Evolutionary conservation across 768 basidiomycete species (phyloP), one percentile per base, ranked within the genome.

Genomic region (Naganishia kalamii): DNA sequence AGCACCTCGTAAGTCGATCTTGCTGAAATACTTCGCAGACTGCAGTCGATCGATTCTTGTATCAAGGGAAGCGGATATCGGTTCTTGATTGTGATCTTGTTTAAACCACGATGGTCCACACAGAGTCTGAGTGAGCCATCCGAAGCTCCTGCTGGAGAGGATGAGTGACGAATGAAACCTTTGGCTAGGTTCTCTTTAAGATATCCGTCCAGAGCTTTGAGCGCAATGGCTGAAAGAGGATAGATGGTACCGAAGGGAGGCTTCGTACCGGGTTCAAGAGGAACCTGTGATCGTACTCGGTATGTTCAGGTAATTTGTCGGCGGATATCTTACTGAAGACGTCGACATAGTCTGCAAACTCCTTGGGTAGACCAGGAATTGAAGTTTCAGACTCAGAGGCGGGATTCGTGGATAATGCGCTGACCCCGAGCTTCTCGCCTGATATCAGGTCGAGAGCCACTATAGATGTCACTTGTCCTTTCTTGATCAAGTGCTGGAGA

Each of bases 171-270:
- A 19, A 54, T 54, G 15, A 54, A 54, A 10, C 52, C 52, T 40
- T 70, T 74, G 0, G 41, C 44, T 43, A 82, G 75, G 50, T 82
- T 76, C 13, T 75, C 68, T 19, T 81, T 72, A 29, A 82, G 57
- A 63, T 77, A 83, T 1, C 74, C 73, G 3, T 51, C 37, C 46
- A 83, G 75, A 0, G 73, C 78, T 15, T 73, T 60, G 4, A 70
- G 76, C 67, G 84, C 80, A 0, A 52, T 35, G 5, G 66, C 73
- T 0, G 75, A 77, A 0, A 82, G 63, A 0, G 72, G 71, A 52
- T 82, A 82, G 5, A 82, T 69, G 4, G 75, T 75, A n/a, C 72
- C 75, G 8, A 71, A 67, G 0, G 73, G 70, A 0, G 77, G 76
- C 7, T 68, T 64, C 19, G 67, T 27, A n/a, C 65, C 64, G 6